A percentile compares a stretch with the other conserved stretches of the same genome.
Conservation (phyloP, 163 green algal genomes). For the Volvox carteri region DNA sequence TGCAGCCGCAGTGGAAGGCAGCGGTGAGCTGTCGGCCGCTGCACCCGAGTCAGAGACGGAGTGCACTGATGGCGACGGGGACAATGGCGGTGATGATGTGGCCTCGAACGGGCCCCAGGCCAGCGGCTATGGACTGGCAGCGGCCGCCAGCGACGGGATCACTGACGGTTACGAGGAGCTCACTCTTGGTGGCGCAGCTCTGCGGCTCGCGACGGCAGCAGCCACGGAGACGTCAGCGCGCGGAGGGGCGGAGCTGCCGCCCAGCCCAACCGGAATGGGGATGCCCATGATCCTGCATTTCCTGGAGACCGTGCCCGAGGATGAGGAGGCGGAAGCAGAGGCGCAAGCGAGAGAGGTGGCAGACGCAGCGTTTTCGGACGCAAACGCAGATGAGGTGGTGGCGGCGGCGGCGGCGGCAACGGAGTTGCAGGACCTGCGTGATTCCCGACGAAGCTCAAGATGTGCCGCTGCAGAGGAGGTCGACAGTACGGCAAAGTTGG, state of each 20-base stretch:
- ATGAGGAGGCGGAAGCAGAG: not conserved
- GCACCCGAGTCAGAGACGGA: not conserved
- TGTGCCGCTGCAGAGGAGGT: too few relatives aligned
- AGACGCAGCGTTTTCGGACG: too few relatives aligned
- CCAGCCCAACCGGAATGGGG: not conserved
- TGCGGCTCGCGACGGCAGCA: too few relatives aligned
- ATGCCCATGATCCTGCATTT: not conserved
- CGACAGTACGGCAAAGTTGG: too few relatives aligned
- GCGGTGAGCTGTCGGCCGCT: not conserved
- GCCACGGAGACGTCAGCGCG: not conserved
- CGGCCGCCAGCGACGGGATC: not conserved
- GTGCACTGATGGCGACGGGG: not conserved
- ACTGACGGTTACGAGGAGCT: not conserved
- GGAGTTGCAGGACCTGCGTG: not conserved
- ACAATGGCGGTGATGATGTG: not conserved
- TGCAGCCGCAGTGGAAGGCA: slow-evolving; percentile 2
- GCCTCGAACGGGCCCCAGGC: too few relatives aligned
- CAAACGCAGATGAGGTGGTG: too few relatives aligned
- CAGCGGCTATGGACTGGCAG: not conserved
- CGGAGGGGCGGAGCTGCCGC: not conserved
- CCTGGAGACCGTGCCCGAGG: slow-evolving; percentile 5
- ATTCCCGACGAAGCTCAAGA: not conserved
- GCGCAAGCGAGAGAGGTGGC: not conserved
- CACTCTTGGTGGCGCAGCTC: not conserved
- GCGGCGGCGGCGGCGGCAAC: not conserved